Conservation (phyloP, 2,329 filamentous ascomycete genomes). For the Epichloe glyceriae region DNA sequence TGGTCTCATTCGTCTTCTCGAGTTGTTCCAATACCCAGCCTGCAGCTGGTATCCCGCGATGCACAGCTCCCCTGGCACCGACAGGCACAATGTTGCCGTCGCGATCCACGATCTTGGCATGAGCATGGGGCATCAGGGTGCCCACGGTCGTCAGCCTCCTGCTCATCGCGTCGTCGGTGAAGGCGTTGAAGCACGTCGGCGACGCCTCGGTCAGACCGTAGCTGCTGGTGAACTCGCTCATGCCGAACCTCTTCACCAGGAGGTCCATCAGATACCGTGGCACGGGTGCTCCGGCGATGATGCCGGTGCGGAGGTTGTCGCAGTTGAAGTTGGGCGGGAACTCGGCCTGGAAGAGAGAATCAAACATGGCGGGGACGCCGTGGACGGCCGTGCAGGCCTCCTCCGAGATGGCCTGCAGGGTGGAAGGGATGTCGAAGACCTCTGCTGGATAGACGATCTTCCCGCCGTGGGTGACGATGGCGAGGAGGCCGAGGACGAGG, state of each 20-base stretch:
- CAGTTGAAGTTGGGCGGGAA: conserved; percentile 28
- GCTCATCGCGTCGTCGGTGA: conserved; percentile 57
- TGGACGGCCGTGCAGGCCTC: conserved; percentile 63
- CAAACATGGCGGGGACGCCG: conserved; percentile 77
- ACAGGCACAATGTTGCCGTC: conserved; percentile 53
- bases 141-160: conserved; percentile 60
- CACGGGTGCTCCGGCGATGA: conserved; percentile 67
- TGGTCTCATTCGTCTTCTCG: conserved; percentile 54
- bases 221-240: conserved; percentile 60
- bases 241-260: conserved; percentile 57
- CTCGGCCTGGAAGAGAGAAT: conserved; percentile 43
- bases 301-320: conserved; percentile 55
- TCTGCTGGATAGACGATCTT: conserved; percentile 67
- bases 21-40: conserved; percentile 55
- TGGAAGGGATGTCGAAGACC: conserved; percentile 55
- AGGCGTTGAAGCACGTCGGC: conserved; percentile 70
- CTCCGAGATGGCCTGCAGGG: conserved; percentile 51
- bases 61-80: conserved; percentile 56
- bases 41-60: conserved; percentile 68
- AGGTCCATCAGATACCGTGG: conserved; percentile 63
- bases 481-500: conserved; percentile 62
- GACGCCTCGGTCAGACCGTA: conserved; percentile 67
- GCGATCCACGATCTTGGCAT: conserved; percentile 64
- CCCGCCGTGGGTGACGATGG: conserved; percentile 59
- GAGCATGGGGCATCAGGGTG: conserved; percentile 60